Base-by-base conservation (phyloP, 2,329 filamentous ascomycete species). In the Aspergillus intermedius region DNA sequence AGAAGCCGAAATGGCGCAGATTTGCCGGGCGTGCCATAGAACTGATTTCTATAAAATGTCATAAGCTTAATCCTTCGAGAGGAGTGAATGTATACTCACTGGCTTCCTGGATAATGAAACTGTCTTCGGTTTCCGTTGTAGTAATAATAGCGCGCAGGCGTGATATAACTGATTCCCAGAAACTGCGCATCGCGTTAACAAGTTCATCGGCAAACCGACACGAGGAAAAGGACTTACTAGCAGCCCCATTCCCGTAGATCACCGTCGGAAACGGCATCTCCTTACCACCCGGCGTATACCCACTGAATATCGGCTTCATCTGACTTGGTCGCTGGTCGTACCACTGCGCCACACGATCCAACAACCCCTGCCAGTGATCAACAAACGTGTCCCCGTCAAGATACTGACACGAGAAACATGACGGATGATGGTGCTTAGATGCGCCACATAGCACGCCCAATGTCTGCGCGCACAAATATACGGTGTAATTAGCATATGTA, bases 401-500 rank as follows among this genome's bases (percentile, higher is more conserved):
- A 32, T 58, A 61, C 8, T 49, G 46, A 7, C 48, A 54, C 4
- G 58, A 56, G 1, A 52, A 46, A 34, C 52, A 52, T 8, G 37
- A 22, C 15, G 55, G 42, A 40, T 56, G 49, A 5, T 50, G 25
- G 5, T 35, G 40, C 25, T 51, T 52, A 4, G 54, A 49, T 5
- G 47, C 45, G 8, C 50, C 52, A 44, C 62, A 62, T 5, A 75
- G 56, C 1, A 76, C 62, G 28, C 70, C 66, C 3, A 75, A 61
- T 0, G 73, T 71, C 21, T 72, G 71, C 1, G 74, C 75, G 22
- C 70, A 68, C 3, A 78, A 61, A 35, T 75, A 78, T 5, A 78
- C 75, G 1, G 74, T 67, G 50, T 74, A 75, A 47, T 78, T 77
- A 15, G 76, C 74, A 60, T 75, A 76, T n/a, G 71, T 71, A 45